Evolutionary conservation across 805 yeast genomes (phyloP).

Genomic region (Ogataea chonburiensis): DNA sequence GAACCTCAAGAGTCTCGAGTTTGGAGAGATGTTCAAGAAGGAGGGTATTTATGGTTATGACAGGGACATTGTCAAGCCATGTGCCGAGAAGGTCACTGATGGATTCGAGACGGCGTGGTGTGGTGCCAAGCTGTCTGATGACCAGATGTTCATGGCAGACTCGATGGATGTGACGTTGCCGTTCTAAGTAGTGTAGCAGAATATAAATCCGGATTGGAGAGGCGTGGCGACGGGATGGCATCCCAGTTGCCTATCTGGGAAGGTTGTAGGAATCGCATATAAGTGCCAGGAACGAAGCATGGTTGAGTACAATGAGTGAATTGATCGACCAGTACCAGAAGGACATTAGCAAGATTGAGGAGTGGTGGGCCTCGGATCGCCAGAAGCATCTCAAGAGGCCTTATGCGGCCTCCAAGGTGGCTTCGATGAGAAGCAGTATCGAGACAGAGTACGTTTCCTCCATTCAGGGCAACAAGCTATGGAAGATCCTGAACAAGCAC

Average conservation of each 20-base stretch:
- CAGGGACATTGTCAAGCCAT: slow-evolving; percentile 19
- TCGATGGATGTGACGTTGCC: slow-evolving; percentile 18
- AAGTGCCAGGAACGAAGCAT: no score
- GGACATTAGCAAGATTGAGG: slow-evolving; percentile 33
- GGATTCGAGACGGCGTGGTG: slow-evolving; percentile 26
- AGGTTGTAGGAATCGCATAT: not conserved
- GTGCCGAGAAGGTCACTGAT: slow-evolving; percentile 15
- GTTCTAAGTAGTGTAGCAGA: slow-evolving; percentile 5
- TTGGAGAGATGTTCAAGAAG: slow-evolving; percentile 45
- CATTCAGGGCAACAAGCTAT: slow-evolving; percentile 52
- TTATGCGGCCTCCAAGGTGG: slow-evolving; percentile 52
- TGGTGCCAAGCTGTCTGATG: slow-evolving; percentile 24
- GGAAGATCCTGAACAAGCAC: slow-evolving; percentile 41
- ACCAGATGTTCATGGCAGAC: slow-evolving; percentile 22
- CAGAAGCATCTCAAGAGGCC: slow-evolving; percentile 49
- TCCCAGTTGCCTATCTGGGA: slow-evolving; percentile 10
- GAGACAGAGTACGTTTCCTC: slow-evolving; percentile 46
- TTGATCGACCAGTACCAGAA: slow-evolving; percentile 9
- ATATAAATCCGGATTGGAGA: slow-evolving; percentile 5
- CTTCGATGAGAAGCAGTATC: slow-evolving; percentile 51
- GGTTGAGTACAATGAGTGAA: slow-evolving; percentile 1
- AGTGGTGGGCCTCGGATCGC: slow-evolving; percentile 53
- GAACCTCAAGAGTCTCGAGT: slow-evolving; percentile 50
- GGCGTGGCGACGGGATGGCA: slow-evolving; percentile 1
- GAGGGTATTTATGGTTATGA: slow-evolving; percentile 53